phyloP scores from a whole-genome alignment of 73 alveolate species.

The Paramecium primaurelia region DNA sequence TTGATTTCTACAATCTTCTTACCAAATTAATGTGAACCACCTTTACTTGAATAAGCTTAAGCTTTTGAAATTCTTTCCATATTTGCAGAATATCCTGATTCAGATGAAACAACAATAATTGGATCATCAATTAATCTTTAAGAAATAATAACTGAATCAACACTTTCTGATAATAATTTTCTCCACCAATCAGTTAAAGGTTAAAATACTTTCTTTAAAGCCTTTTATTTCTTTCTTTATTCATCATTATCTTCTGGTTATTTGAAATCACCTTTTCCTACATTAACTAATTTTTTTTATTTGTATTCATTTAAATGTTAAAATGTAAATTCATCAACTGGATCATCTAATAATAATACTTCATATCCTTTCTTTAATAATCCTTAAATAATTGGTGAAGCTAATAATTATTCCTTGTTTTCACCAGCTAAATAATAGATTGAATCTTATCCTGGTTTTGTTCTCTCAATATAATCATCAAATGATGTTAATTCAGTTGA shows the following conservation, averaged over 20 bases:
- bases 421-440: constrained; percentile 98
- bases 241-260: constrained; percentile 85
- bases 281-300: constrained; percentile 89
- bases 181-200: constrained; percentile 96
- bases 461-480: constrained; percentile 96
- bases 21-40: constrained; percentile 72
- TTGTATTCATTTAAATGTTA: constrained; percentile 92
- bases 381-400: constrained; percentile 96
- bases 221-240: constrained; percentile 84
- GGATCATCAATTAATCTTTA: constrained; percentile 93
- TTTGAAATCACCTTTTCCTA: constrained; percentile 94
- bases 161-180: constrained; percentile 80
- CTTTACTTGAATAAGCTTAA: constrained; percentile 93
- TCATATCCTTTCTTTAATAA: constrained; percentile 90
- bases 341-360: constrained; percentile 93
- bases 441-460: constrained; percentile 96
- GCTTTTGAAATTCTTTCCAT: constrained; percentile 98
- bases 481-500: constrained; percentile 90
- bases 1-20: constrained; percentile 95
- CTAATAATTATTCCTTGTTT: constrained; percentile 84
- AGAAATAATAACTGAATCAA: constrained; percentile 86
- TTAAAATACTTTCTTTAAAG: constrained; percentile 90
- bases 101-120: constrained; percentile 86
- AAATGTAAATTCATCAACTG: constrained; percentile 97
- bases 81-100: constrained; percentile 93